Percentiles rank a stretch among this genome's conserved stretches.
These are phyloP conservation scores for Boletus sp. DNA, from an alignment of 1,284 basidiomycete genomes.

Conservation along the genomic window DNA sequence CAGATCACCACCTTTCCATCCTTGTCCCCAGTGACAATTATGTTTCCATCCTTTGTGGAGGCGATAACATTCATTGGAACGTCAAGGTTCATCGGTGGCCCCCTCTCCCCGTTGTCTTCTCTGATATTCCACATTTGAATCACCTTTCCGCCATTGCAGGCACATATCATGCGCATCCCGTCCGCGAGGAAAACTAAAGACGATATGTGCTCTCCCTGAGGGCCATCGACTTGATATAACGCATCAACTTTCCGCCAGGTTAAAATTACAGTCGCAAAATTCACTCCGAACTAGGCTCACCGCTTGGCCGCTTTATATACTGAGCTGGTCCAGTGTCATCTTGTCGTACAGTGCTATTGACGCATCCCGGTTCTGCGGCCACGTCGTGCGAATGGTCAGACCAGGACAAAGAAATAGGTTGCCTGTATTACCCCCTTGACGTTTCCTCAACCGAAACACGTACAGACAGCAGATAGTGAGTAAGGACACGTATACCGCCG, in stretches of 20 bases:
- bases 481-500: not conserved
- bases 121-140: constrained; percentile 1
- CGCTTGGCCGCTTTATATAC: not conserved
- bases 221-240: not conserved
- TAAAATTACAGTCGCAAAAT: not conserved
- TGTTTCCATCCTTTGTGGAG: not conserved
- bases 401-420: not conserved
- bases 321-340: not conserved
- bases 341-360: not conserved
- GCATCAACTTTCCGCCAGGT: not conserved
- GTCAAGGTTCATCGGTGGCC: not conserved
- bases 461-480: not conserved
- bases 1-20: constrained; percentile 8
- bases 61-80: not conserved
- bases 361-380: not conserved
- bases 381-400: not conserved
- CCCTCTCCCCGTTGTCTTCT: not conserved
- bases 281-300: not conserved
- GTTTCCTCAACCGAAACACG: not conserved
- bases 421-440: not conserved
- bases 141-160: not conserved
- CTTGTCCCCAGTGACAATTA: constrained; percentile 1
- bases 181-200: constrained; percentile 1
- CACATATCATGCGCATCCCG: not conserved
- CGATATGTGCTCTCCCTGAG: not conserved